Conservation (phyloP, 495 filamentous ascomycete genomes). For the Aspergillus haitiensis region DNA sequence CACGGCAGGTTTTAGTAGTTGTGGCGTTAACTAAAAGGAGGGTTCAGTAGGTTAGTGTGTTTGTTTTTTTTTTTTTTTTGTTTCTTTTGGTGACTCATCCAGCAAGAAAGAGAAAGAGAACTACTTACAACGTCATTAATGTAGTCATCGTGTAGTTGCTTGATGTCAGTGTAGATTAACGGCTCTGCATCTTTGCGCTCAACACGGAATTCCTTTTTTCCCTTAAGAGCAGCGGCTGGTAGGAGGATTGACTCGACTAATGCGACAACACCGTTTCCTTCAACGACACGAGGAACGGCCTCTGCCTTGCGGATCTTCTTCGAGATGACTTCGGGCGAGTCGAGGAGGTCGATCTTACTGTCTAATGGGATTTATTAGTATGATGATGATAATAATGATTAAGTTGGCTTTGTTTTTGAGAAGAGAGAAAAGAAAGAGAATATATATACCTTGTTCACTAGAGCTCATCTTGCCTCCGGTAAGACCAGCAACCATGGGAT, state of each 20-base stretch:
- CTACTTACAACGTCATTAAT: conserved; percentile 68
- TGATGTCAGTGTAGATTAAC: conserved; percentile 70
- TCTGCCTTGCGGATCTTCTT: conserved; percentile 84
- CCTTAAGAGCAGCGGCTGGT: conserved; percentile 55
- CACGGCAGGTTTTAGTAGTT: conserved; percentile 78
- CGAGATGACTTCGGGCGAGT: conserved; percentile 64
- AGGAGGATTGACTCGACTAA: conserved; percentile 85
- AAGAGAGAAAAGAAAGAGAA: not conserved
- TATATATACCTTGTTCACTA: conserved; percentile 41
- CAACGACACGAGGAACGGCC: conserved; percentile 69
- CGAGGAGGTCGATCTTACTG: conserved; percentile 84
- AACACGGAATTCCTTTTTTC: conserved; percentile 40
- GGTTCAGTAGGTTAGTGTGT: too few relatives aligned
- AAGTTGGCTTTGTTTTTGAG: not conserved
- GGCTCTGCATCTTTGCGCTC: conserved; percentile 57
- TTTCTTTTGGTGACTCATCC: too few relatives aligned
- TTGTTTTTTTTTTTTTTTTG: too few relatives aligned
- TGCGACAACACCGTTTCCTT: conserved; percentile 81
- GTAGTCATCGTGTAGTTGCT: conserved; percentile 77
- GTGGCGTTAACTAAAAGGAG: conserved; percentile 67
- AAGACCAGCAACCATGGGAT: conserved; percentile 85
- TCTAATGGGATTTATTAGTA: conserved; percentile 22
- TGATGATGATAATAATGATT: conserved; percentile 3
- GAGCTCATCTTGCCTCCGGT: conserved; percentile 79
- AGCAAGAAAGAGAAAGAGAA: too few relatives aligned